Evolutionary conservation across 1,284 basidiomycete species (phyloP), one percentile per base, ranked within the genome.

Genomic region (Sanghuangporus baumii): DNA sequence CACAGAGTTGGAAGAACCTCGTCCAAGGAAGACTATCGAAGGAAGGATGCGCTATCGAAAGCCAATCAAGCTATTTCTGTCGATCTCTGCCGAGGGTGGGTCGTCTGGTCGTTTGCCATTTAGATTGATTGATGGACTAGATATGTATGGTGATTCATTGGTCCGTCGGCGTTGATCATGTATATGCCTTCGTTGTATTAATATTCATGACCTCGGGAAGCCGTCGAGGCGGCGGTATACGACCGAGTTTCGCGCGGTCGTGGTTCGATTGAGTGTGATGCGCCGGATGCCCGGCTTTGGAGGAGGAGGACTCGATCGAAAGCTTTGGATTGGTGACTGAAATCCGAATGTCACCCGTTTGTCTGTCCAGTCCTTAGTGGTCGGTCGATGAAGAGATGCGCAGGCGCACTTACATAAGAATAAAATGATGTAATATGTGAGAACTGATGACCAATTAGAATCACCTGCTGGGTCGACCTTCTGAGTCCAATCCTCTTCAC

Each of bases 41-140:
- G 20, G n/a, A 48, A 54, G 14, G 56, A 46, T 46, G 57, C 26
- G 26, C 41, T 58, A 58, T 58, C 57, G 36, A 40, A 50, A 59
- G 57, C 47, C 37, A 59, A 59, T 59, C 57, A 51, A n/a, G 3
- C 57, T 51, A 59, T 52, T 59, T 36, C 16, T 37, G 52, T 54
- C 52, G 52, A 54, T 54, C 57, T 59, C 36, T n/a, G 46, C 16
- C 20, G 47, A 41, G 14, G 36, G 57, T 46, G 16, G 43, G 16
- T 18, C 16, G 14, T 23, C 20, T 2, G 4, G n/a, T 36, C 5
- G 4, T n/a, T 37, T 55, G n/a, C 20, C 26, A 41, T 57, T 16
- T 37, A 23, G 43, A 12, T 41, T 37, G 55, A 56, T 56, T 12
- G 16, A n/a, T 18, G n/a, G n/a, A n/a, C n/a, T n/a, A 14, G 34